A percentile compares a stretch with the other conserved stretches of the same genome.
Evolutionary conservation across 2,329 filamentous ascomycete genomes (phyloP).

Genomic region (Domatiomyces catenatus): DNA sequence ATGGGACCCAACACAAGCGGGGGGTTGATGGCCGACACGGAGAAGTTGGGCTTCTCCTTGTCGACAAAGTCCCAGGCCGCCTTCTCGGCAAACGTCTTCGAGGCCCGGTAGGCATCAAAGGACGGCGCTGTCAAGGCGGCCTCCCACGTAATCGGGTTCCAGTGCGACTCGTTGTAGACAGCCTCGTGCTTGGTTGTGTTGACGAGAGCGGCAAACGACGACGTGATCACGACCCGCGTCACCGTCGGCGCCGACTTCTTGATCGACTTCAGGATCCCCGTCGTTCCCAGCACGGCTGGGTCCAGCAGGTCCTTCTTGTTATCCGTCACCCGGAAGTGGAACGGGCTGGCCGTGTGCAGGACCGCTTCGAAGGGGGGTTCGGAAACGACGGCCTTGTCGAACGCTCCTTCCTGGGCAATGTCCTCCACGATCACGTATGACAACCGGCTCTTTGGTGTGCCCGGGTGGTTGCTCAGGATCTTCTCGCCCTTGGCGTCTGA

Average conservation of each 20-base stretch:
- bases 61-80: slow-evolving; percentile 51
- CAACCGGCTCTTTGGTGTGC: slow-evolving; percentile 39
- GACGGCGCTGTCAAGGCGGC: slow-evolving; percentile 21
- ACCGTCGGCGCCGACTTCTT: slow-evolving; percentile 49
- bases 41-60: slow-evolving; percentile 42
- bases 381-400: slow-evolving; percentile 47
- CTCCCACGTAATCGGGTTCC: slow-evolving; percentile 32
- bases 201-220: slow-evolving; percentile 52
- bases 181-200: slow-evolving; percentile 27
- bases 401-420: slow-evolving; percentile 54
- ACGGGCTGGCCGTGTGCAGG: slow-evolving; percentile 60
- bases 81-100: slow-evolving; percentile 50
- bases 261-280: slow-evolving; percentile 45
- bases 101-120: slow-evolving; percentile 29
- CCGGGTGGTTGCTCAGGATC: slow-evolving; percentile 40
- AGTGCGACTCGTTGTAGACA: slow-evolving; percentile 25
- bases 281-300: slow-evolving; percentile 48
- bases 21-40: slow-evolving; percentile 45
- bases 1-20: slow-evolving; percentile 50
- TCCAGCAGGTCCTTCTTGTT: slow-evolving; percentile 46
- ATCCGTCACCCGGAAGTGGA: slow-evolving; percentile 57
- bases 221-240: slow-evolving; percentile 57
- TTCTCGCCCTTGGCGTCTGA: slow-evolving; percentile 46
- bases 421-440: slow-evolving; percentile 56
- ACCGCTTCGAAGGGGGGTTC: slow-evolving; percentile 56